phyloP scores from a whole-genome alignment of 2,329 filamentous ascomycete genomes.

The Diplodia intermedia region DNA sequence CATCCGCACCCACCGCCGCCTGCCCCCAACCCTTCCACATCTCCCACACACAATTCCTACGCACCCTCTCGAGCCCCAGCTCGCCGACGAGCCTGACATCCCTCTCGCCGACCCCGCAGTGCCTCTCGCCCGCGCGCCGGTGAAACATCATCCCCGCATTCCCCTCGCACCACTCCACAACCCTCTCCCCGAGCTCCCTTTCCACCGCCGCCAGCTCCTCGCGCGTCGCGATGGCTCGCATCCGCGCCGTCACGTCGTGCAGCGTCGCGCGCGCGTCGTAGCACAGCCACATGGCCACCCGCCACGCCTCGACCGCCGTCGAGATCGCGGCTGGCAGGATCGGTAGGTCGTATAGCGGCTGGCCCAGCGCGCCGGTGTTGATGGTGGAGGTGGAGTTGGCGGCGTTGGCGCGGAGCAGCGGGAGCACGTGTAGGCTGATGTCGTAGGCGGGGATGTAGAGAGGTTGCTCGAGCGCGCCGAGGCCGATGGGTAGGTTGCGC shows the following conservation, averaged over 20 bases:
- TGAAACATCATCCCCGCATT: background rate
- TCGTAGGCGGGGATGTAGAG: too few species aligned
- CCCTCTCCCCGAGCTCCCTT: background rate
- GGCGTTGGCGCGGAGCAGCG: too few species aligned
- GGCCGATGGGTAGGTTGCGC: background rate
- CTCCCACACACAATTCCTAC: background rate
- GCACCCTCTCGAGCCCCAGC: background rate
- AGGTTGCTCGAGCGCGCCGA: background rate
- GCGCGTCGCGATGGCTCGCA: background rate
- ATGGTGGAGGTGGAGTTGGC: too few species aligned
- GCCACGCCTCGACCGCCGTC: conserved; percentile 11
- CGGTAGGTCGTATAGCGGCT: conserved; percentile 15
- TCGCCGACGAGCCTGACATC: background rate
- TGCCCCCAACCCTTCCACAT: background rate
- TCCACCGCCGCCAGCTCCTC: background rate
- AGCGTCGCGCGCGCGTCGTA: background rate
- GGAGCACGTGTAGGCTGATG: too few species aligned
- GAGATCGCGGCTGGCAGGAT: background rate
- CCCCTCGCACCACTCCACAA: background rate
- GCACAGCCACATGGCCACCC: conserved; percentile 11
- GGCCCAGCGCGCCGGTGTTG: background rate
- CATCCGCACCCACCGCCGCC: background rate
- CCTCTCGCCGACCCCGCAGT: background rate
- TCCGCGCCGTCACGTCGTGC: background rate
- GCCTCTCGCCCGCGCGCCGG: too few species aligned